A percentile compares a stretch with the other conserved stretches of the same genome.
Evolutionary conservation across 1,284 basidiomycete species (phyloP).

Genomic region (Psilocybe mexicana): DNA sequence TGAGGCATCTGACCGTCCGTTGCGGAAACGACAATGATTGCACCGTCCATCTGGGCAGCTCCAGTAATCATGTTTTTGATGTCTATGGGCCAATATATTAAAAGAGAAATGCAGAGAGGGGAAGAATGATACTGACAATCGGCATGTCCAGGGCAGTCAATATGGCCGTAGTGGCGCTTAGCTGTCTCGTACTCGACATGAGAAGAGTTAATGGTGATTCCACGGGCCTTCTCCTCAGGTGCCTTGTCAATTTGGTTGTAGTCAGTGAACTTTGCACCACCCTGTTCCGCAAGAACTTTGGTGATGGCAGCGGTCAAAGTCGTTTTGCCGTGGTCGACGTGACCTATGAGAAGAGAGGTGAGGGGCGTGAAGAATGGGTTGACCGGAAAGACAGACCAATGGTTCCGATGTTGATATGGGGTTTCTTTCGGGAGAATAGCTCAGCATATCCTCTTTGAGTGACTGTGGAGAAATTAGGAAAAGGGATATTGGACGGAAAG

Average conservation of each 20-base stretch:
- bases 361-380: slow-evolving; percentile 7
- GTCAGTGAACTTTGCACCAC: slow-evolving; percentile 95
- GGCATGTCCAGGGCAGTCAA: slow-evolving; percentile 97
- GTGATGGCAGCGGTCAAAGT: slow-evolving; percentile 99
- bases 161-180: slow-evolving; percentile 95
- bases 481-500: not conserved
- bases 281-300: slow-evolving; percentile 83
- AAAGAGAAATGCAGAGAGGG: slow-evolving; percentile 1
- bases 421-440: slow-evolving; percentile 82
- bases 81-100: slow-evolving; percentile 44
- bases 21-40: slow-evolving; percentile 97
- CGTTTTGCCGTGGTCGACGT: slow-evolving; percentile 95
- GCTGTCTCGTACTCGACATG: slow-evolving; percentile 99
- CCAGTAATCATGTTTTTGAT: slow-evolving; percentile 99
- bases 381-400: slow-evolving; percentile 59
- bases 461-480: slow-evolving; percentile 27
- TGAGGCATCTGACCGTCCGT: slow-evolving; percentile 99
- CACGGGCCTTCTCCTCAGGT: slow-evolving; percentile 99
- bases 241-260: slow-evolving; percentile 99
- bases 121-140: slow-evolving; percentile 62
- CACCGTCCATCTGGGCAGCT: slow-evolving; percentile 98
- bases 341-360: slow-evolving; percentile 47
- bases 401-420: slow-evolving; percentile 97
- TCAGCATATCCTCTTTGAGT: slow-evolving; percentile 74
- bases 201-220: slow-evolving; percentile 95